Base-by-base conservation (phyloP, 2,329 filamentous ascomycete genomes). In the Nothopassalora personata region DNA sequence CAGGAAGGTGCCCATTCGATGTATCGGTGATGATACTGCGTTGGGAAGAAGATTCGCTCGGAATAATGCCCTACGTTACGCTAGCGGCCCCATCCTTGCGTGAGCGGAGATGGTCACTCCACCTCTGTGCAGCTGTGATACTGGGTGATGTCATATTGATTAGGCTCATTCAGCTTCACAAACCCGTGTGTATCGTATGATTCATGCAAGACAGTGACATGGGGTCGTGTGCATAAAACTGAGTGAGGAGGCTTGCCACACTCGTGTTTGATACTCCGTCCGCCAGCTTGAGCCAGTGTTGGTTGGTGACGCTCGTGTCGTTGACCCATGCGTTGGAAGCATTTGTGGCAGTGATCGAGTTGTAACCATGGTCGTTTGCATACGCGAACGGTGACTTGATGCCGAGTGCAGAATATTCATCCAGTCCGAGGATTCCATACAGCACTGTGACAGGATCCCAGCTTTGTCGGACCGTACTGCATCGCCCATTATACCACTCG, bases 261-360 rank as follows among this genome's bases (percentile, higher is more conserved):
- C 30, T 51, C 27, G 18, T 36, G 19, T 61, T 58, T 0, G 34
- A 50, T 10, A 65, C 54, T 9, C 63, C 63, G 13, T 61, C 58
- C 15, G 54, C 56, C 54, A 66, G 56, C 18, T 51, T 57, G 51
- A 67, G 28, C 61, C 59, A 56, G 60, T 60, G 60, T 60, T 57
- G 64, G 53, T 61, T 64, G 53, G 43, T 61, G 39, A 56, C 55
- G 15, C 33, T 56, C 63, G 23, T 74, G 55, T 62, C 62, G 36
- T 62, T 34, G 6, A 64, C 54, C 62, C 62, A 64, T 8, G 60
- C 57, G 51, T 64, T 64, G 27, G 54, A 31, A 7, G 52, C 62
- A 43, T 57, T 57, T 23, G 39, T 46, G 27, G 18, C 36, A 8
- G 48, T 34, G 53, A 64, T 57, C 4, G 31, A 43, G 50, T 64